Evolutionary conservation across 495 filamentous ascomycete species (phyloP), one percentile per base, ranked within the genome.

Genomic region (Aspergillus cavernicola): DNA sequence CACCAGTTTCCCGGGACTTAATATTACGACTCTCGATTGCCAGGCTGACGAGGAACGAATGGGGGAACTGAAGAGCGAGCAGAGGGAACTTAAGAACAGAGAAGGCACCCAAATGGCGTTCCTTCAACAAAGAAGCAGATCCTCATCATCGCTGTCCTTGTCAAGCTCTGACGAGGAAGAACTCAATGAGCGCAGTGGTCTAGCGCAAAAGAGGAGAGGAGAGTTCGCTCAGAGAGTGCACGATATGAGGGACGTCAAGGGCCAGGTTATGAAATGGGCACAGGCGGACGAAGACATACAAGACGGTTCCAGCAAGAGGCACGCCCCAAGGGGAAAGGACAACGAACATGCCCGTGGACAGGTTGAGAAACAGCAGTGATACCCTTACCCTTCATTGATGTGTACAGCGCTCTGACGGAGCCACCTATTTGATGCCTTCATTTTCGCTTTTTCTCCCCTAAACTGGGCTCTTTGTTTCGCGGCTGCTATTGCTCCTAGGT

Each of bases 111-210:
- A 75, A n/a, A 71, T 87, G 24, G 73, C 80, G 5, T 87, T 85
- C 66, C 80, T 88, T 20, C 81, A 92, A 56, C 81, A 92, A 56
- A 78, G 82, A 53, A 78, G 77, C 40, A 67, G 77, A 29, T 67
- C 82, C 69, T 68, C 69, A 52, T 57, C 79, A 24, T 70, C 79
- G 51, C 58, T 81, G 64, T 64, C 73, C 12, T 78, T 91, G 32
- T 88, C 85, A 40, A 89, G 85, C 45, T 84, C 81, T 37, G 90
- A 92, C 42, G 83, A 91, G 61, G 86, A 89, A 38, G 80, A 85
- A 48, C 68, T 95, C 22, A 79, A 85, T 42, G 78, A 80, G 35
- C 68, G 75, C 24, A 66, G 73, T 69, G 69, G 78, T 60, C 22
- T 62, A 20, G 8, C 53, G 39, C 46, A 52, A 26, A 66, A 64